Percentiles rank a stretch among this genome's conserved stretches.
Evolutionary conservation across 176 grass and related monocot species (phyloP).

Genomic region (Musa schizocarpa): DNA sequence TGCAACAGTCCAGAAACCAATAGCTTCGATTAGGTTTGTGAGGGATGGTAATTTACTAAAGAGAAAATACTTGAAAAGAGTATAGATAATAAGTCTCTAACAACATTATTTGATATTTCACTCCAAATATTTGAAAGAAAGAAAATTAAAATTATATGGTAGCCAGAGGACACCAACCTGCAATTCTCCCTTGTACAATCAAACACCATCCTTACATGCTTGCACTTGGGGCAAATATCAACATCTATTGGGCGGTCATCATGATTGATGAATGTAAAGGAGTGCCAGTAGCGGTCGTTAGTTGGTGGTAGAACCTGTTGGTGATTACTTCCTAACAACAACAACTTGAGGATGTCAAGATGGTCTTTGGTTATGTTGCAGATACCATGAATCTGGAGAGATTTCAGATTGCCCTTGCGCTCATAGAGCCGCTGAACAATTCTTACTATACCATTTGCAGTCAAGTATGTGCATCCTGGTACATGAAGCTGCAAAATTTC

Average conservation of each 20-base stretch:
- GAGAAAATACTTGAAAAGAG: too few species aligned
- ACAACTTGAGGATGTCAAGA: slow-evolving; percentile 53
- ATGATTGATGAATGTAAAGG: slow-evolving; percentile 28
- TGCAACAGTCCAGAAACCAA: too few species aligned
- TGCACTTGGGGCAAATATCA: slow-evolving; percentile 51
- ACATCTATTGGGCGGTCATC: slow-evolving; percentile 57
- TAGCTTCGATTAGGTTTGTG: too few species aligned
- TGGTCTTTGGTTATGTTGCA: slow-evolving; percentile 56
- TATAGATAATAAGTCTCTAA: too few species aligned
- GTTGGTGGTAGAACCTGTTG: slow-evolving; percentile 3
- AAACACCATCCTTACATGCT: slow-evolving; percentile 52
- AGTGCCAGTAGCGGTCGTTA: slow-evolving; percentile 32
- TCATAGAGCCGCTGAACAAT: slow-evolving; percentile 45
- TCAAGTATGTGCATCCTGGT: slow-evolving; percentile 63
- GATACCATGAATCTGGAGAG: slow-evolving; percentile 38
- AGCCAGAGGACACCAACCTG: slow-evolving; percentile 36
- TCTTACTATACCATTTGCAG: slow-evolving; percentile 64
- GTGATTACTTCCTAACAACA: slow-evolving; percentile 35
- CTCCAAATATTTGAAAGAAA: too few species aligned
- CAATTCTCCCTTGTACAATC: slow-evolving; percentile 73
- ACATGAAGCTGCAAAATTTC: slow-evolving; percentile 66
- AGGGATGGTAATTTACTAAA: too few species aligned
- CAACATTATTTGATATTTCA: too few species aligned
- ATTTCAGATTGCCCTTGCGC: slow-evolving; percentile 34
- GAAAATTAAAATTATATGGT: too few species aligned